These are phyloP conservation scores for Phytophthora meadii DNA, from an alignment of 352 stramenopile species.

Conservation along the genomic window DNA sequence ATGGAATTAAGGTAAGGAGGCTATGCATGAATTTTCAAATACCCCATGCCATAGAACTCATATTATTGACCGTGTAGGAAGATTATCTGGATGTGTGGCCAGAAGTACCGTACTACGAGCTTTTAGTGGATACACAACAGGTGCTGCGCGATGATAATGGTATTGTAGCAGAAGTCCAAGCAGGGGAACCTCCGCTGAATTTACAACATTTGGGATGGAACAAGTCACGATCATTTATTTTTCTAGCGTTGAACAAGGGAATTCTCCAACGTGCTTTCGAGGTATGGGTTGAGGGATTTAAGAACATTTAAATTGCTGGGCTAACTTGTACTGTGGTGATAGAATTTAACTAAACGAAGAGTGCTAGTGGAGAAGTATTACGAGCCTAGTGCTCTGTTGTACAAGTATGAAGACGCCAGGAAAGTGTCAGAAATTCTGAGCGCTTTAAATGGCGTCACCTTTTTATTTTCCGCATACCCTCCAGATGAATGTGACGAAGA, in stretches of 20 bases:
- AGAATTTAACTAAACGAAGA: conserved; percentile 79
- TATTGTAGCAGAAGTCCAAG: conserved; percentile 63
- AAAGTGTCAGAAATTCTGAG: conserved; percentile 68
- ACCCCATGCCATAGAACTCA: not conserved
- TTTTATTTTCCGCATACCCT: conserved; percentile 51
- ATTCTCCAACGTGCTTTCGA: conserved; percentile 81
- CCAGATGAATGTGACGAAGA: conserved; percentile 18
- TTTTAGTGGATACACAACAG: conserved; percentile 62
- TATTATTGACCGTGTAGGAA: conserved; percentile 33
- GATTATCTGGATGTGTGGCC: conserved; percentile 57
- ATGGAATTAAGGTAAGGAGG: conserved; percentile 65
- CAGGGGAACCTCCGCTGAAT: conserved; percentile 36
- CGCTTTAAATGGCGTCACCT: conserved; percentile 76
- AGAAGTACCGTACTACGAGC: conserved; percentile 77
- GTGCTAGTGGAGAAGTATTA: conserved; percentile 72
- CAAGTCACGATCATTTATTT: conserved; percentile 65
- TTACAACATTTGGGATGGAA: conserved; percentile 72
- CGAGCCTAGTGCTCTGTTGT: conserved; percentile 61
- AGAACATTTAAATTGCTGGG: no score
- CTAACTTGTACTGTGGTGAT: not conserved
- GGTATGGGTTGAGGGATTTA: conserved; percentile 24
- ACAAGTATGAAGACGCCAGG: conserved; percentile 64
- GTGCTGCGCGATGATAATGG: conserved; percentile 77
- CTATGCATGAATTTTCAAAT: not conserved
- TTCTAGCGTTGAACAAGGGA: conserved; percentile 76